Base-by-base conservation (phyloP, 225 moss, liverwort and hornwort genomes). In the Bryoerythrophyllum caledonicum region DNA sequence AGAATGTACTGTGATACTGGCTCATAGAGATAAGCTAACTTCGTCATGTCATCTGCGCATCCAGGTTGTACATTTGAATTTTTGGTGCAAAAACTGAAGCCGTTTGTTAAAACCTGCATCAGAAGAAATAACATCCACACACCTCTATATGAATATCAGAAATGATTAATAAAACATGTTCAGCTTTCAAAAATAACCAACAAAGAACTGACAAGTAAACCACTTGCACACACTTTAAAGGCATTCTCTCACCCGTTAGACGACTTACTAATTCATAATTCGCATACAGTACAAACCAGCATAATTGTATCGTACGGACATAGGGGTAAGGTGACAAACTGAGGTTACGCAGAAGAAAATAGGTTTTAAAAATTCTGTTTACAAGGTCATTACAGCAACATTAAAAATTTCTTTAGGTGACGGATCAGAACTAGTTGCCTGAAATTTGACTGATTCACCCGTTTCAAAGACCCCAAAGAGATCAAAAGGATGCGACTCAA, bases 31-130 rank as follows among this genome's bases (percentile, higher is more conserved):
- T 88, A 87, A 46, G 90, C 91, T 63, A 93, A 70, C 74, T 90
- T 91, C 27, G 91, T 88, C 93, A 93, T 93, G 73, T 91, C 90
- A 84, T 93, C 90, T 44, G 91, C 85, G 34, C 90, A 90, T 60
- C 89, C 86, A 74, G 78, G 91, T 64, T 93, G 91, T 65, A 88
- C 81, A 79, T 90, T 85, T 35, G 83, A 43, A 63, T 87, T 85
- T 76, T 88, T 90, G 58, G 85, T 79, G 64, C 86, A 81, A n/a
- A 91, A 82, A 74, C 72, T 83, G 32, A 84, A 68, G 35, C 79
- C 67, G 23, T 58, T 19, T 19, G 80, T 26, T 19, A 74, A 67
- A 30, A 91, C 82, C 93, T 93, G 86, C 84, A 81, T 38, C 26
- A 53, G 58, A 76, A 76, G 30, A 28, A 67, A n/a, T 60, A 13